Conservation (phyloP, 352 stramenopile species). For the Phytophthora hibernalis region DNA sequence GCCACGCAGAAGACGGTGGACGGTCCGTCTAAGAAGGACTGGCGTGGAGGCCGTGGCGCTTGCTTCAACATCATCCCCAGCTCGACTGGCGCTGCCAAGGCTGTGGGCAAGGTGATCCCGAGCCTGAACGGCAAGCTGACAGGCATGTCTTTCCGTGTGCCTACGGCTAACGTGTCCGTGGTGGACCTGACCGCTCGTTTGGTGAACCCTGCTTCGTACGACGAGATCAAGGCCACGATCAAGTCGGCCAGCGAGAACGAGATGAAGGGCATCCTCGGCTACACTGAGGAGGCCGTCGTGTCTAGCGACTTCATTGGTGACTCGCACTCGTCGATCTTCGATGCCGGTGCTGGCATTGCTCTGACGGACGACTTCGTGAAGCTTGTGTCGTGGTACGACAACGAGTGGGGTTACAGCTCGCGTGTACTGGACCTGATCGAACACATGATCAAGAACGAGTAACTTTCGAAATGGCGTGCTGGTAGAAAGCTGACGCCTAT, state of each 20-base stretch:
- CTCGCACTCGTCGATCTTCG: slow-evolving; percentile 58
- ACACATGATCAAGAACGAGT: slow-evolving; percentile 95
- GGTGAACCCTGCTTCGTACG: slow-evolving; percentile 93
- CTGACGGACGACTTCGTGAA: slow-evolving; percentile 99
- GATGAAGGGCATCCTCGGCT: slow-evolving; percentile 97
- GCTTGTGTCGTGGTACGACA: slow-evolving; percentile 99
- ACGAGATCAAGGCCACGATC: slow-evolving; percentile 97
- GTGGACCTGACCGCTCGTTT: slow-evolving; percentile 90
- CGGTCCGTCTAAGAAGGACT: slow-evolving; percentile 98
- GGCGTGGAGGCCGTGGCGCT: slow-evolving; percentile 95
- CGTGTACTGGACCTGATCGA: slow-evolving; percentile 97
- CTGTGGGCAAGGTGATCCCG: slow-evolving; percentile 76
- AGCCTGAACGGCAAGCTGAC: slow-evolving; percentile 92
- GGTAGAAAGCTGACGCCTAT: no score
- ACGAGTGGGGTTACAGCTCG: slow-evolving; percentile 99
- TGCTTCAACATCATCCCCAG: slow-evolving; percentile 99
- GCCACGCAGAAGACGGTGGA: slow-evolving; percentile 98
- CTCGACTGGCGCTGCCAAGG: slow-evolving; percentile 97
- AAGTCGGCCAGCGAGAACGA: slow-evolving; percentile 93
- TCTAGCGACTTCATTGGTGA: slow-evolving; percentile 98
- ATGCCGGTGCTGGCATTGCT: slow-evolving; percentile 40
- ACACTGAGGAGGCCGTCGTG: slow-evolving; percentile 97
- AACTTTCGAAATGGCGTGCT: no score
- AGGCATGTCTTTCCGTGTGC: slow-evolving; percentile 93
- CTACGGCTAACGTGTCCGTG: slow-evolving; percentile 90